A percentile compares a stretch with the other conserved stretches of the same genome.
These are phyloP conservation scores for Allantophomopsis cytisporea DNA, from an alignment of 2,329 filamentous ascomycete species.

Conservation along the genomic window DNA sequence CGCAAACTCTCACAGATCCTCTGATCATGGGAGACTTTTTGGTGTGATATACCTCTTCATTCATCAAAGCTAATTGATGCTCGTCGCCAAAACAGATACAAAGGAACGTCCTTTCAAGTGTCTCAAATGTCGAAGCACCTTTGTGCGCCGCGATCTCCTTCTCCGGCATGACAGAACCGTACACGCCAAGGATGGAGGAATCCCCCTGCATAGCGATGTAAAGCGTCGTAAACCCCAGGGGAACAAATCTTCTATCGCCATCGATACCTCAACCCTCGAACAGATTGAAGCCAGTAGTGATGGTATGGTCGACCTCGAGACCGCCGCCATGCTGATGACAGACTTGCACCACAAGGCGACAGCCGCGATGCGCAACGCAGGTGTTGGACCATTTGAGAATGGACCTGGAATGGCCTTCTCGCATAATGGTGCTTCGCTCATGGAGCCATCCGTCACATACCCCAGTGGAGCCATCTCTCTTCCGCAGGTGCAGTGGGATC, in stretches of 20 bases:
- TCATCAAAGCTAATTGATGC: no score
- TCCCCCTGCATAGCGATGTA: slow-evolving; percentile 85
- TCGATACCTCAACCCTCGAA: slow-evolving; percentile 79
- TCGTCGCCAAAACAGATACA: slow-evolving; percentile 54
- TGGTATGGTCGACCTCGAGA: slow-evolving; percentile 88
- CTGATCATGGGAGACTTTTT: no score
- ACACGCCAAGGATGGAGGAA: slow-evolving; percentile 93
- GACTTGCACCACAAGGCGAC: slow-evolving; percentile 96
- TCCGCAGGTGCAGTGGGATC: slow-evolving; percentile 84
- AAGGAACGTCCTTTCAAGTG: slow-evolving; percentile 99
- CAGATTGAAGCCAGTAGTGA: slow-evolving; percentile 88
- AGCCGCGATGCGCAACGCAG: slow-evolving; percentile 49
- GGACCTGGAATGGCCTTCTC: slow-evolving; percentile 56
- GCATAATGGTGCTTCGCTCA: slow-evolving; percentile 54
- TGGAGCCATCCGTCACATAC: slow-evolving; percentile 69
- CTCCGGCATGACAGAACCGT: slow-evolving; percentile 96
- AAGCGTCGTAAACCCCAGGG: slow-evolving; percentile 71
- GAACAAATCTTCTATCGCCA: slow-evolving; percentile 64
- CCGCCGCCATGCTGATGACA: slow-evolving; percentile 95
- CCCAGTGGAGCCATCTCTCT: slow-evolving; percentile 67
- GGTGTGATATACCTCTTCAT: no score
- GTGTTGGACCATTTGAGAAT: slow-evolving; percentile 35
- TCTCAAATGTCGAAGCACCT: slow-evolving; percentile 94
- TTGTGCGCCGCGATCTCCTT: slow-evolving; percentile 91
- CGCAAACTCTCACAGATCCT: no score